These are phyloP conservation scores for Alternaria alternata DNA, from an alignment of 2,329 filamentous ascomycete genomes.

Conservation along the genomic window DNA sequence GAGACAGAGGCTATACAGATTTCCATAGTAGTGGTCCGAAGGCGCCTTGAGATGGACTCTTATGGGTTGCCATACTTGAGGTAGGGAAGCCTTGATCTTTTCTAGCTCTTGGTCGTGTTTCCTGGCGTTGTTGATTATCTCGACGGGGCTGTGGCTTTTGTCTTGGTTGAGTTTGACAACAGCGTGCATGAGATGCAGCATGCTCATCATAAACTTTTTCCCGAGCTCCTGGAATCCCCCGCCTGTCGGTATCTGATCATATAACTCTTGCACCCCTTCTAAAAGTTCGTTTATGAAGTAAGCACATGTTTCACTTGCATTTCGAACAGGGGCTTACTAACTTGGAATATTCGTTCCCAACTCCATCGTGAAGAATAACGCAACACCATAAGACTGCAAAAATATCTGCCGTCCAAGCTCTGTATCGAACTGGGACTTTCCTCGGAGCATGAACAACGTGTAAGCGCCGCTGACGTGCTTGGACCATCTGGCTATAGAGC, in stretches of 20 bases:
- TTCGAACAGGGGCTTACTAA: background rate
- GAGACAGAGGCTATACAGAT: slow-evolving; percentile 40
- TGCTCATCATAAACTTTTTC: slow-evolving; percentile 29
- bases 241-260: slow-evolving; percentile 15
- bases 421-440: slow-evolving; percentile 33
- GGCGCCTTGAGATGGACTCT: slow-evolving; percentile 24
- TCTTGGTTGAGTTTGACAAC: slow-evolving; percentile 34
- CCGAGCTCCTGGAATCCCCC: slow-evolving; percentile 11
- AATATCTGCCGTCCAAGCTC: slow-evolving; percentile 36
- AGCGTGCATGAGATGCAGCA: slow-evolving; percentile 31
- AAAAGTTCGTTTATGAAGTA: slow-evolving; percentile 15
- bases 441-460: slow-evolving; percentile 43
- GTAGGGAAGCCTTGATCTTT: slow-evolving; percentile 28
- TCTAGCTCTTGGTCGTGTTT: slow-evolving; percentile 35
- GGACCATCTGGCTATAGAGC: slow-evolving; percentile 42
- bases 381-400: slow-evolving; percentile 39
- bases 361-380: slow-evolving; percentile 35
- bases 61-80: slow-evolving; percentile 36
- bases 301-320: background rate
- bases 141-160: slow-evolving; percentile 23
- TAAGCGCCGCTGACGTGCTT: slow-evolving; percentile 46
- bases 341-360: slow-evolving; percentile 13
- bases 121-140: slow-evolving; percentile 22
- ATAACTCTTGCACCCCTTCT: slow-evolving; percentile 32
- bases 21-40: slow-evolving; percentile 26